These are phyloP conservation scores for Taphrina deformans DNA, from an alignment of 1,139 yeast species.

Conservation along the genomic window DNA sequence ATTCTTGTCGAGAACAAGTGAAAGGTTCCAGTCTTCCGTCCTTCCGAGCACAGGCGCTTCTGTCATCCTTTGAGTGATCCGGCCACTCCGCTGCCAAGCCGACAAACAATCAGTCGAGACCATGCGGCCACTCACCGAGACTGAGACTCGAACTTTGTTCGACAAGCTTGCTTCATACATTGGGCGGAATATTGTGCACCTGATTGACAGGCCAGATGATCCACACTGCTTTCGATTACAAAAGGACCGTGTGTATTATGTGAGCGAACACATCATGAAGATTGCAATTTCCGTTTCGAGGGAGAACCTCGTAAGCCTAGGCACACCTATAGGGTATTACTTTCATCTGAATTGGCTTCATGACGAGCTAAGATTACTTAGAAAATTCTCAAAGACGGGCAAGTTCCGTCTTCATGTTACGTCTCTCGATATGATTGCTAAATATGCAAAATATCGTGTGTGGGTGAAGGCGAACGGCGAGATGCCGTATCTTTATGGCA, in stretches of 20 bases:
- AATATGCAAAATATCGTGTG: slow-evolving; percentile 86
- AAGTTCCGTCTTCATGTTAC: slow-evolving; percentile 94
- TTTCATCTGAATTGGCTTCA: too few species aligned
- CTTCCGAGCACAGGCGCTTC: too few species aligned
- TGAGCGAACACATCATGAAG: slow-evolving; percentile 76
- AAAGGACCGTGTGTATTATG: slow-evolving; percentile 94
- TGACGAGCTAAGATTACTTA: too few species aligned
- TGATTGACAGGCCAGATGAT: slow-evolving; percentile 83
- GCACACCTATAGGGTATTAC: slow-evolving; percentile 44
- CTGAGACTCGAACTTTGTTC: slow-evolving; percentile 88
- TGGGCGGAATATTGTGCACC: slow-evolving; percentile 86
- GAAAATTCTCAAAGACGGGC: slow-evolving; percentile 96
- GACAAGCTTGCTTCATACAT: slow-evolving; percentile 95
- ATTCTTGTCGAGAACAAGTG: too few species aligned
- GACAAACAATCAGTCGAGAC: neutral
- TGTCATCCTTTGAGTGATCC: too few species aligned
- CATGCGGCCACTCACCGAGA: slow-evolving; percentile 31
- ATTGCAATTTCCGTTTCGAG: slow-evolving; percentile 89
- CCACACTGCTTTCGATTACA: slow-evolving; percentile 95
- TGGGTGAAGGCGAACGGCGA: slow-evolving; percentile 98
- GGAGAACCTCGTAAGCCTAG: slow-evolving; percentile 85
- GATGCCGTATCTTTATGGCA: slow-evolving; percentile 96
- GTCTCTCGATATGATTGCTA: slow-evolving; percentile 76
- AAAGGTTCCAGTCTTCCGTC: too few species aligned
- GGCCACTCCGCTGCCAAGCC: neutral